phyloP scores from a whole-genome alignment of 2,329 filamentous ascomycete species.

The Biscogniauxia marginata region DNA sequence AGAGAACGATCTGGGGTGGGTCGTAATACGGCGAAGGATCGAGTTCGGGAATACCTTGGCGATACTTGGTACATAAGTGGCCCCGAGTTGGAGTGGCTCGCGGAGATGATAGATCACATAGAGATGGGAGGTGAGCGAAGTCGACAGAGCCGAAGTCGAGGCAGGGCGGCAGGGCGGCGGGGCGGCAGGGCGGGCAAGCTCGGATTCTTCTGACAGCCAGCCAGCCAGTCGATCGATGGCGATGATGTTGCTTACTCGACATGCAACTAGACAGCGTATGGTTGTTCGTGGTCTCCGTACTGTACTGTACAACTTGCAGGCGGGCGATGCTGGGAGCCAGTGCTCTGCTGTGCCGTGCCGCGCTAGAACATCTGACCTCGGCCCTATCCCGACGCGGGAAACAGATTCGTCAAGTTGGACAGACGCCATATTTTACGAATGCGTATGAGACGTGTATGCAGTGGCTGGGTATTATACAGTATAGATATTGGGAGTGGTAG shows the following conservation, averaged over 20 bases:
- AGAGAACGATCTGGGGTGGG: constrained; percentile 21
- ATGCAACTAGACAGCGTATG: not conserved
- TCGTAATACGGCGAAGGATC: constrained; percentile 13
- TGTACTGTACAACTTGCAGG: not conserved
- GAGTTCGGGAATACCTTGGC: not conserved
- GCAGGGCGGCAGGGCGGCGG: no score
- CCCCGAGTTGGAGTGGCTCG: not conserved
- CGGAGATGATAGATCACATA: not conserved
- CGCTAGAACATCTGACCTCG: not conserved
- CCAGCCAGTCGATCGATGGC: not conserved
- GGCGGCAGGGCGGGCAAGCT: no score
- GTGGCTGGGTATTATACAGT: not conserved
- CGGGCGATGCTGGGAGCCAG: not conserved
- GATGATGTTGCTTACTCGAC: not conserved
- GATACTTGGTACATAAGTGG: not conserved
- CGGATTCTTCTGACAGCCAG: no score
- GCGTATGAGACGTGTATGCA: not conserved
- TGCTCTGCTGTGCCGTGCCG: not conserved
- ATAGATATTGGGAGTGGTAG: no score
- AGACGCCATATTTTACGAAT: not conserved
- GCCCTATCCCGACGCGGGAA: not conserved
- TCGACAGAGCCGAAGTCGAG: no score
- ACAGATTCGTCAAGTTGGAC: not conserved
- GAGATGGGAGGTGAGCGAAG: no score
- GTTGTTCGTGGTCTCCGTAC: not conserved